Conservation (phyloP, 192 early-diverging fungal genomes). For the Coemansia sp. region DNA sequence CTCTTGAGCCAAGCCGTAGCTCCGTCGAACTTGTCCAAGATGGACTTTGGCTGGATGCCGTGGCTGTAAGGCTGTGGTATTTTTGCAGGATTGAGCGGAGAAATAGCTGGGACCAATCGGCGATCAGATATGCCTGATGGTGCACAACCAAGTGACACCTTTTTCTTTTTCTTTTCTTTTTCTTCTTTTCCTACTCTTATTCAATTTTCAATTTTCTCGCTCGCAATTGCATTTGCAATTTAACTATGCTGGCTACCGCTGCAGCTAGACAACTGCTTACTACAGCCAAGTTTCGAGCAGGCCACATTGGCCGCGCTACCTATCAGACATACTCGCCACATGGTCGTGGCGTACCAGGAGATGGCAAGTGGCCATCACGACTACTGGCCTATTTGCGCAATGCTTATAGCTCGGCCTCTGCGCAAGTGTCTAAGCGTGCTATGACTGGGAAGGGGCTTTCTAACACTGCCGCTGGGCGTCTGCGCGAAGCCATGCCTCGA, state of each 20-base stretch:
- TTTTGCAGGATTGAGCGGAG: background rate
- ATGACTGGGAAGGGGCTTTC: constrained; percentile 9
- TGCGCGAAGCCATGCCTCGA: constrained; percentile 25
- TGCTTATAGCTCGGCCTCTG: constrained; percentile 12
- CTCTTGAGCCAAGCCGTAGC: constrained; percentile 88
- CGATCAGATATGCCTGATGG: background rate
- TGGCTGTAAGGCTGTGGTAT: constrained; percentile 78
- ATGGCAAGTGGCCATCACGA: constrained; percentile 30
- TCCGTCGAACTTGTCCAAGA: constrained; percentile 89
- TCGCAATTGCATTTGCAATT: background rate
- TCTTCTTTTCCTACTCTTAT: constrained; percentile 1
- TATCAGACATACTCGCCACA: constrained; percentile 35
- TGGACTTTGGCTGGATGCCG: constrained; percentile 93
- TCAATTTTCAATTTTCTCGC: background rate
- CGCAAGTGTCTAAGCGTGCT: background rate
- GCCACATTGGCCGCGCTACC: constrained; percentile 20
- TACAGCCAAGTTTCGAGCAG: constrained; percentile 1
- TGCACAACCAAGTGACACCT: background rate
- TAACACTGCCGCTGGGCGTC: constrained; percentile 27
- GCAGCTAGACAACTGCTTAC: constrained; percentile 19
- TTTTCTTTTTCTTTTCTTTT: constrained; percentile 7
- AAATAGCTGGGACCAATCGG: background rate
- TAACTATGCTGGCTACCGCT: constrained; percentile 32
- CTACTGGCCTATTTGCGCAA: constrained; percentile 32
- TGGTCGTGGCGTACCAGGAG: constrained; percentile 13